Evolutionary conservation across 495 filamentous ascomycete genomes (phyloP).

Genomic region (Entonaema liquescens): DNA sequence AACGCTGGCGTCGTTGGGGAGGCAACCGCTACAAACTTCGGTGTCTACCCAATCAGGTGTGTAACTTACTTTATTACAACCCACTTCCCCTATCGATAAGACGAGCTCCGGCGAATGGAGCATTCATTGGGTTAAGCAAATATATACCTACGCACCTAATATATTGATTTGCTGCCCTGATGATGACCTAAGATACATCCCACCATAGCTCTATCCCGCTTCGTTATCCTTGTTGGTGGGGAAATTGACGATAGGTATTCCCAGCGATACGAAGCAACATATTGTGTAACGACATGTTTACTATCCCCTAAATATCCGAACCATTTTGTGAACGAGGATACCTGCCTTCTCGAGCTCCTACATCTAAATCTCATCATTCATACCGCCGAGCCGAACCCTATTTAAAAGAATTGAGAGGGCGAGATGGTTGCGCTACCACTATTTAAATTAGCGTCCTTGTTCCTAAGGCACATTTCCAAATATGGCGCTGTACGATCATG

Average conservation of each 20-base stretch:
- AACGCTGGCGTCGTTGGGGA: constrained; percentile 38
- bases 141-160: too few species aligned
- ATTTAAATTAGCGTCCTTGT: constrained; percentile 58
- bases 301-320: constrained; percentile 2
- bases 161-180: too few species aligned
- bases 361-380: constrained; percentile 6
- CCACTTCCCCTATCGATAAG: constrained; percentile 27
- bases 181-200: constrained; percentile 11
- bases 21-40: constrained; percentile 36
- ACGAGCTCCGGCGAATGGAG: neutral
- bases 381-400: constrained; percentile 11
- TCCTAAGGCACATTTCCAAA: constrained; percentile 65
- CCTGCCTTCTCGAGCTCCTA: neutral
- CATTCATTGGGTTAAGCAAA: neutral
- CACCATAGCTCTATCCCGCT: neutral
- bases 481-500: constrained; percentile 63
- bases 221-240: constrained; percentile 4
- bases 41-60: constrained; percentile 7
- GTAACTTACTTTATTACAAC: neutral
- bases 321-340: constrained; percentile 1
- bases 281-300: constrained; percentile 11
- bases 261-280: neutral
- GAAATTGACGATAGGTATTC: neutral
- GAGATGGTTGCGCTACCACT: constrained; percentile 62
- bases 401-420: constrained; percentile 5